Evolutionary conservation across 2,329 filamentous ascomycete species (phyloP).

Genomic region (Sporothrix brunneoviolacea): DNA sequence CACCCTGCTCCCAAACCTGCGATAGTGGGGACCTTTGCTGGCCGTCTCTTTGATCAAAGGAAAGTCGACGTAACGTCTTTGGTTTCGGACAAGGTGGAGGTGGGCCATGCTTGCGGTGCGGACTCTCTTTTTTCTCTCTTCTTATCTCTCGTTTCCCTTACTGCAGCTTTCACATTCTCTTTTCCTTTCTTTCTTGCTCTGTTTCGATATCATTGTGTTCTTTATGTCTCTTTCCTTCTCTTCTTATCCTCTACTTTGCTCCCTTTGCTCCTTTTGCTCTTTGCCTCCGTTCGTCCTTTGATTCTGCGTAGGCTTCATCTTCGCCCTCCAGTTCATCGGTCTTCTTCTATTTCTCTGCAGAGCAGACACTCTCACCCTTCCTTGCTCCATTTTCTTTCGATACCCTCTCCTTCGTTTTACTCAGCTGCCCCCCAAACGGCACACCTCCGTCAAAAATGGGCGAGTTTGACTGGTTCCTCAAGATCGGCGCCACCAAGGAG

Average conservation of each 20-base stretch:
- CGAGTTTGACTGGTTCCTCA: conserved; percentile 51
- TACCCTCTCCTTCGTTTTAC: background rate
- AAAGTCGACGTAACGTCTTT: conserved; percentile 10
- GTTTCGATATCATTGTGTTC: background rate
- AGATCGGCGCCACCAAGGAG: conserved; percentile 50
- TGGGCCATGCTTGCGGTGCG: conserved; percentile 4
- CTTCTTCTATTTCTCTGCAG: conserved; percentile 9
- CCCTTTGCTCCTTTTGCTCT: background rate
- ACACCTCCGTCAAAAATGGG: conserved; percentile 26
- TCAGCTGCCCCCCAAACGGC: conserved; percentile 12
- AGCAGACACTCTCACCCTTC: background rate
- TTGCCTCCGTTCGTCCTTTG: background rate
- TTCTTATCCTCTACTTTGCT: background rate
- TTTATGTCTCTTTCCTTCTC: background rate
- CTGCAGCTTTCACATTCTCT: background rate
- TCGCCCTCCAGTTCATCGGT: background rate
- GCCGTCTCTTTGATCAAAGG: background rate
- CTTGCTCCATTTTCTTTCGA: background rate
- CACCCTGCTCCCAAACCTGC: conserved; percentile 8
- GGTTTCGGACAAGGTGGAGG: conserved; percentile 9
- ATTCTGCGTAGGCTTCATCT: background rate
- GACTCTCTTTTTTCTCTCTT: background rate
- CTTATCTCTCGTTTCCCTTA: background rate
- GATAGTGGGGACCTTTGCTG: no score
- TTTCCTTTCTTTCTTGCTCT: background rate